Base-by-base conservation (phyloP, 139 green algal species). In the Chlamydomonas sp. region DNA sequence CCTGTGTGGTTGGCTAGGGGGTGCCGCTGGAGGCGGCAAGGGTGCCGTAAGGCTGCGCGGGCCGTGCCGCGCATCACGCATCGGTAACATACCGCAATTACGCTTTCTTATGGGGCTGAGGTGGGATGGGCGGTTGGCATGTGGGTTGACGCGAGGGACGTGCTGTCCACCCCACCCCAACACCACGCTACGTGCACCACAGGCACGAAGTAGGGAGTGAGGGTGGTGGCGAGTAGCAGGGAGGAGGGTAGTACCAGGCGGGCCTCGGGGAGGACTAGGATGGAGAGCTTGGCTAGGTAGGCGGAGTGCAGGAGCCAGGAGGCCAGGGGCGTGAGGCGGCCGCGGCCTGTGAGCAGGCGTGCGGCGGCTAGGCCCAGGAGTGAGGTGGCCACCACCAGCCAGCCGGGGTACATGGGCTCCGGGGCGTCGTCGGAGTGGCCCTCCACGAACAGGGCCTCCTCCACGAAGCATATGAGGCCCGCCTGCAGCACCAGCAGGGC, bases 351-450 rank as follows among this genome's bases (percentile, higher is more conserved):
- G 10, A 96, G 84, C 5, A 84, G 77, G 15, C 85, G 90, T 16
- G 89, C 92, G 2, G 95, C 84, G 60, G 90, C 84, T 9, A 98
- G 76, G 73, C 97, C 97, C n/a, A 96, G 62, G 0, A 79, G 92
- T 15, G 93, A 96, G 62, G 97, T 99, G 71, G 90, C 71, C 10
- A 97, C 58, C n/a, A 99, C 95, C 15, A 99, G 84, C 69, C 92
- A 99, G 49, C 94, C 88, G 5, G 97, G 97, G 91, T 99, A 99
- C 85, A 98, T 95, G 4, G 94, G 84, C 62, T 96, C 95, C 58
- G 57, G 68, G 8, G 78, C 78, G 2, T 61, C 83, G 49, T 89
- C 80, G 16, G 79, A 10, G 79, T 88, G 78, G 4, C 78, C 85
- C 18, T 58, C 85, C n/a, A 58, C 62, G 78, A 31, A 86, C 80